Evolutionary conservation across 2,329 filamentous ascomycete species (phyloP).

Genomic region (Fusarium albosuccineum): DNA sequence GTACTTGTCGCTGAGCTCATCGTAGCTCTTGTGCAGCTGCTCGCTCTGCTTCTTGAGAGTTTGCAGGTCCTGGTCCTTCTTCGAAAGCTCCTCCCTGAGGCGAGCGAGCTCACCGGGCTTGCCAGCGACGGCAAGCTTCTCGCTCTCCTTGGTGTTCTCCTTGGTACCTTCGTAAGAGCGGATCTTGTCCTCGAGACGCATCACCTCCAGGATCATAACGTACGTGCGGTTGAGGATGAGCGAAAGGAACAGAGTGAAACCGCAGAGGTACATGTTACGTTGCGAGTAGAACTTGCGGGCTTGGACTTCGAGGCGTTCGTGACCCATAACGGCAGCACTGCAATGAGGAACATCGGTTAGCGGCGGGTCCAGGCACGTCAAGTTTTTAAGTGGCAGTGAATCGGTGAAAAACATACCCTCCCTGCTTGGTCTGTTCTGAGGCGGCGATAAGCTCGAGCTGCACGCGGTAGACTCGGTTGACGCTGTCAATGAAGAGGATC

Average conservation of each 20-base stretch:
- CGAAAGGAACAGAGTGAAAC: constrained; percentile 98
- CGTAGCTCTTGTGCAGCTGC: constrained; percentile 86
- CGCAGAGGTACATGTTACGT: constrained; percentile 99
- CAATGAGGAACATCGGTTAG: constrained; percentile 35
- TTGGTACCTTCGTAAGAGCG: constrained; percentile 78
- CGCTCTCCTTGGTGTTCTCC: constrained; percentile 73
- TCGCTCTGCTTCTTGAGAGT: constrained; percentile 93
- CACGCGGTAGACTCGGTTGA: constrained; percentile 95
- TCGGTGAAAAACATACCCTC: constrained; percentile 59
- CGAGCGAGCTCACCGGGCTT: constrained; percentile 80
- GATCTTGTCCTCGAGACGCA: constrained; percentile 91
- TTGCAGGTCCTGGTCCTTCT: constrained; percentile 86
- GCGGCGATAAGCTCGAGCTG: constrained; percentile 87
- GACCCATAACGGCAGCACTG: constrained; percentile 80
- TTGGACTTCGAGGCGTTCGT: constrained; percentile 97
- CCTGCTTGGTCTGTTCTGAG: constrained; percentile 65
- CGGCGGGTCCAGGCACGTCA: constrained; percentile 13
- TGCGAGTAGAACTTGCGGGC: constrained; percentile 99
- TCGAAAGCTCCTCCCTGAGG: constrained; percentile 78
- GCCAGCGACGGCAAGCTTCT: constrained; percentile 79
- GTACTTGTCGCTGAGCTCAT: constrained; percentile 86
- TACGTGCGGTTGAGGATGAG: constrained; percentile 99
- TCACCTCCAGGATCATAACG: constrained; percentile 93
- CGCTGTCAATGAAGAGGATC: constrained; percentile 97
- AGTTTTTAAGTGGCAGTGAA: background rate